Conservation (phyloP, 345 rosid genomes). For the Trapa bicornis region DNA sequence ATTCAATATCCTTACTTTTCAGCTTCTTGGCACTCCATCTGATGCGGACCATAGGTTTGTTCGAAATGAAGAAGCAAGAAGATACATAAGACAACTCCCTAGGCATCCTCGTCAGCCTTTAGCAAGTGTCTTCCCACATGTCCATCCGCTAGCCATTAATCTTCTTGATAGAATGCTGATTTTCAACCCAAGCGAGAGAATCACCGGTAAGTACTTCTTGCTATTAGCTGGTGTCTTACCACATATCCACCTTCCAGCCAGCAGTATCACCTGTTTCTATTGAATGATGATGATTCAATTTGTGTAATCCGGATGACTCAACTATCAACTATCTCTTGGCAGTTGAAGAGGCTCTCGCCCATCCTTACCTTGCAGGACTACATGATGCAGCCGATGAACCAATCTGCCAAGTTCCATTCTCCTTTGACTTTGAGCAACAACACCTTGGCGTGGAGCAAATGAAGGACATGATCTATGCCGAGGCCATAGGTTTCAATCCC, state of each 20-base stretch:
- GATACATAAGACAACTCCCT: conserved; percentile 69
- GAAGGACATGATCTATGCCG: conserved; percentile 73
- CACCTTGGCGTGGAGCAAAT: conserved; percentile 60
- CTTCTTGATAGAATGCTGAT: conserved; percentile 82
- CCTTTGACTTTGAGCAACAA: too few species aligned
- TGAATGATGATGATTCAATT: too few species aligned
- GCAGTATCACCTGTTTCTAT: too few species aligned
- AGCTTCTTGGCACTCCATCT: conserved; percentile 90
- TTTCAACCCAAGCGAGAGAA: conserved; percentile 81
- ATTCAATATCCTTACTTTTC: conserved; percentile 9
- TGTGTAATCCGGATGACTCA: too few species aligned
- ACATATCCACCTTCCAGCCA: too few species aligned
- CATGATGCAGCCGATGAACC: conserved; percentile 92
- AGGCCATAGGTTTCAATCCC: conserved; percentile 71
- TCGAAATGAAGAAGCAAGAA: conserved; percentile 67
- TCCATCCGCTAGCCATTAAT: conserved; percentile 71
- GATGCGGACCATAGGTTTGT: conserved; percentile 83
- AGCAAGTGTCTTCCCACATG: conserved; percentile 52
- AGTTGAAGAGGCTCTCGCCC: conserved; percentile 92
- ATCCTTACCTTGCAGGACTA: conserved; percentile 67
- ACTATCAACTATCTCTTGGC: conserved; percentile 13
- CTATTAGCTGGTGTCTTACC: not conserved
- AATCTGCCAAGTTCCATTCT: conserved; percentile 35
- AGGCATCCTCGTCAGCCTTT: conserved; percentile 59
- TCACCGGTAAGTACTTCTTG: conserved; percentile 43